Evolutionary conservation across 83 land plant species (phyloP).

Genomic region (Diphasiastrum complanatum): DNA sequence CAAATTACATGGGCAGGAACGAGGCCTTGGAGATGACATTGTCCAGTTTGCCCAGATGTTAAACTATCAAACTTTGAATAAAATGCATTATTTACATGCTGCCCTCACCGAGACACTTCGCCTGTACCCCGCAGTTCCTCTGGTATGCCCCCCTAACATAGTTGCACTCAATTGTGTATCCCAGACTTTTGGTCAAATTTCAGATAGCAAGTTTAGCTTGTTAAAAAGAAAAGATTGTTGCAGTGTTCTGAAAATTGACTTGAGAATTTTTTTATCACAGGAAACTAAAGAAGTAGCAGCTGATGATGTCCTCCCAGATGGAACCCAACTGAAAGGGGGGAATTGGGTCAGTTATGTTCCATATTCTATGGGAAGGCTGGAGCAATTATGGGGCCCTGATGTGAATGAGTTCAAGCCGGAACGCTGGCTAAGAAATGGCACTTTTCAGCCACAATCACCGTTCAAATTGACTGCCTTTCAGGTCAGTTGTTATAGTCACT

Average conservation of each 20-base stretch:
- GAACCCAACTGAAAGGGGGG: background rate
- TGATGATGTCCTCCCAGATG: background rate
- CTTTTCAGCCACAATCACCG: background rate
- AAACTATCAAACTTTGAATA: conserved; percentile 11
- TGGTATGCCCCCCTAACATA: background rate
- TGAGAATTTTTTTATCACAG: no score
- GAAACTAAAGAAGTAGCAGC: background rate
- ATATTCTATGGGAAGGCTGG: background rate
- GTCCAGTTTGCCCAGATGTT: conserved; percentile 3
- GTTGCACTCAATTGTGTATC: no score
- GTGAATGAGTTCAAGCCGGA: background rate
- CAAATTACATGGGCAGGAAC: no score
- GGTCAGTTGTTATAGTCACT: background rate
- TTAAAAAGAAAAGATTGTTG: no score
- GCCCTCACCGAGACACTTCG: conserved; percentile 7
- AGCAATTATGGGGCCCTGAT: background rate
- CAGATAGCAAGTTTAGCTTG: no score
- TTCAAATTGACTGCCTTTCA: background rate
- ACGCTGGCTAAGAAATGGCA: background rate
- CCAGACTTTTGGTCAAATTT: no score
- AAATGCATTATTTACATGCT: conserved; percentile 18
- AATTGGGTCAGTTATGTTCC: background rate
- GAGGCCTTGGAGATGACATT: background rate
- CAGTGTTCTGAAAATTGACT: no score
- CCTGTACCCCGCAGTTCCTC: conserved; percentile 19